Evolutionary conservation across 139 green algal genomes (phyloP).

Genomic region (Spirogloea muscicola): DNA sequence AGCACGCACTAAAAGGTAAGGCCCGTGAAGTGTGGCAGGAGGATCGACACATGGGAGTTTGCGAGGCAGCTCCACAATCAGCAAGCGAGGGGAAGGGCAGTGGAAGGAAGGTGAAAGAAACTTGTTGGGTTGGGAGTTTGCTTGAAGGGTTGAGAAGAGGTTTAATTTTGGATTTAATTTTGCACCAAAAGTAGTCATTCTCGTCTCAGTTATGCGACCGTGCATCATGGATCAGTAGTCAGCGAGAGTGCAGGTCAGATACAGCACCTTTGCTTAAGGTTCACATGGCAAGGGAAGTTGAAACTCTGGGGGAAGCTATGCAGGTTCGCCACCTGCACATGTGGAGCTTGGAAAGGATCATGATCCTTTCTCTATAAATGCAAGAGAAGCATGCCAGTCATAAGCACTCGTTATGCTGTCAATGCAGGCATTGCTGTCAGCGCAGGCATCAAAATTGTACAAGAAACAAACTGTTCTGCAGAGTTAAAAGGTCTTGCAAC

Average conservation of each 20-base stretch:
- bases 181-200: too few species aligned
- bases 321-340: constrained; percentile 57
- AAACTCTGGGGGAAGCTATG: constrained; percentile 65
- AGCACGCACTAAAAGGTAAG: background rate
- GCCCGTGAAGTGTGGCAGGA: background rate
- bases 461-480: background rate
- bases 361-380: background rate
- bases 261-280: constrained; percentile 31
- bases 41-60: background rate
- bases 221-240: constrained; percentile 1
- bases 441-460: too few species aligned
- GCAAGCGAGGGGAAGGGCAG: too few species aligned
- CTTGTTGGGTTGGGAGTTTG: too few species aligned
- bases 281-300: constrained; percentile 53
- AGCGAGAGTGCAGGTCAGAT: too few species aligned
- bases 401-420: too few species aligned
- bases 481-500: background rate
- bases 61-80: background rate
- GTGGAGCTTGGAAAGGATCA: background rate
- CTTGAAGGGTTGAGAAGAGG: too few species aligned
- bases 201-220: background rate
- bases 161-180: too few species aligned
- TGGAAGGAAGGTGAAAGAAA: too few species aligned
- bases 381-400: constrained; percentile 1
- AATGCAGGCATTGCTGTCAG: background rate